Percentiles rank a stretch among this genome's conserved stretches.
phyloP scores from a whole-genome alignment of 2,329 filamentous ascomycete species.

The Colletotrichum aenigma region DNA sequence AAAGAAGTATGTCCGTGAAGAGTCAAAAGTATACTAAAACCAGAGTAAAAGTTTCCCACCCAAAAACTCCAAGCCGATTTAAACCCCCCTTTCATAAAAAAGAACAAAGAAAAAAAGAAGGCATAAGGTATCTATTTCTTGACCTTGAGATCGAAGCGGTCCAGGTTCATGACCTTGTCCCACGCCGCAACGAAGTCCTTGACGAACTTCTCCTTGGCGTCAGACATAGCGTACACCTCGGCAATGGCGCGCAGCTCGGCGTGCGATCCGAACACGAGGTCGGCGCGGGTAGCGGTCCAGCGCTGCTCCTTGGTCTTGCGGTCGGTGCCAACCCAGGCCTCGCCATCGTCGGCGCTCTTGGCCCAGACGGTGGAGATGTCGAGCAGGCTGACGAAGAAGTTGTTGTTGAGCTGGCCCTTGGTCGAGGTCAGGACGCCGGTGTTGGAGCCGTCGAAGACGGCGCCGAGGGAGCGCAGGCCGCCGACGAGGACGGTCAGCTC shows the following conservation, averaged over 20 bases:
- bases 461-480: conserved; percentile 71
- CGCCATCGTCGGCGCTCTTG: conserved; percentile 42
- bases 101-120: not conserved
- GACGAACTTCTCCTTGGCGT: conserved; percentile 68
- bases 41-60: not conserved
- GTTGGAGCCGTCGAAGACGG: conserved; percentile 73
- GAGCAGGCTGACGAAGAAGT: conserved; percentile 83
- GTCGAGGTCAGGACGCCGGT: conserved; percentile 71
- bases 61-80: not conserved
- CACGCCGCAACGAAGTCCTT: conserved; percentile 75
- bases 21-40: not conserved
- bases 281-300: conserved; percentile 72
- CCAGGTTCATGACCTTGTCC: conserved; percentile 77
- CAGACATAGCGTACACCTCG: conserved; percentile 70
- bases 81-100: not conserved
- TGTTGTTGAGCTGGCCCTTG: conserved; percentile 74
- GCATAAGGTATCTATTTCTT: conserved; percentile 14
- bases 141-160: conserved; percentile 66
- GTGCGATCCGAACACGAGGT: conserved; percentile 75
- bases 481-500: conserved; percentile 75
- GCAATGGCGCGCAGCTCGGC: conserved; percentile 73
- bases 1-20: not conserved
- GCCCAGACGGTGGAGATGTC: conserved; percentile 70
- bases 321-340: conserved; percentile 68
- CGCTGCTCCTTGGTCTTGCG: conserved; percentile 69